These are phyloP conservation scores for Ogataea hybrid DNA, from an alignment of 1,139 yeast species.

Conservation along the genomic window DNA sequence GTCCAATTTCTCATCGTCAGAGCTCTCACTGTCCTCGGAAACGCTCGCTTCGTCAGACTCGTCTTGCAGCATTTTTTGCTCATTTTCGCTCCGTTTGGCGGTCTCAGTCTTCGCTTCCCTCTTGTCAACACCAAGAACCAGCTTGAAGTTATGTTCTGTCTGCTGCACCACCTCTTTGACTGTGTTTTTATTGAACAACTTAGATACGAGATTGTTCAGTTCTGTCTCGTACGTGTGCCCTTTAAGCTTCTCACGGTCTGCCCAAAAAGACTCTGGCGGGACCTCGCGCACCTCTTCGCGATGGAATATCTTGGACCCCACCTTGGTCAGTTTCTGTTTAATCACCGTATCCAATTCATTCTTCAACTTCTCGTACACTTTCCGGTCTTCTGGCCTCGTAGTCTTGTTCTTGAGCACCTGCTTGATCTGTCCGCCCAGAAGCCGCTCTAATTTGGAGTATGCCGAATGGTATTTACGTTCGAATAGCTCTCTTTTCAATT, in stretches of 20 bases:
- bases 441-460: slow-evolving; percentile 40
- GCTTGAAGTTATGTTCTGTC: slow-evolving; percentile 56
- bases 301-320: slow-evolving; percentile 20
- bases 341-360: slow-evolving; percentile 25
- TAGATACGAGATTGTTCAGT: slow-evolving; percentile 49
- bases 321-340: slow-evolving; percentile 34
- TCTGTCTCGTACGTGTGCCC: slow-evolving; percentile 40
- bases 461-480: slow-evolving; percentile 51
- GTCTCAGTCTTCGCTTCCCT: slow-evolving; percentile 26
- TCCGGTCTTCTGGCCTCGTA: slow-evolving; percentile 21
- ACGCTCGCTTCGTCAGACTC: slow-evolving; percentile 12
- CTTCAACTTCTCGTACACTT: slow-evolving; percentile 13
- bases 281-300: slow-evolving; percentile 11
- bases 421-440: slow-evolving; percentile 35
- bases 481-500: slow-evolving; percentile 45
- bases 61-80: slow-evolving; percentile 16
- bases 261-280: slow-evolving; percentile 27
- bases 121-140: slow-evolving; percentile 58
- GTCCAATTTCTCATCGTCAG: slow-evolving; percentile 17
- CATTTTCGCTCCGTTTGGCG: slow-evolving; percentile 18
- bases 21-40: slow-evolving; percentile 18
- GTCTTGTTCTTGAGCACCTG: slow-evolving; percentile 29
- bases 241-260: slow-evolving; percentile 21
- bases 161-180: slow-evolving; percentile 46
- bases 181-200: slow-evolving; percentile 55